phyloP scores from a whole-genome alignment of 768 basidiomycete species.

The Tulasnella sp. region DNA sequence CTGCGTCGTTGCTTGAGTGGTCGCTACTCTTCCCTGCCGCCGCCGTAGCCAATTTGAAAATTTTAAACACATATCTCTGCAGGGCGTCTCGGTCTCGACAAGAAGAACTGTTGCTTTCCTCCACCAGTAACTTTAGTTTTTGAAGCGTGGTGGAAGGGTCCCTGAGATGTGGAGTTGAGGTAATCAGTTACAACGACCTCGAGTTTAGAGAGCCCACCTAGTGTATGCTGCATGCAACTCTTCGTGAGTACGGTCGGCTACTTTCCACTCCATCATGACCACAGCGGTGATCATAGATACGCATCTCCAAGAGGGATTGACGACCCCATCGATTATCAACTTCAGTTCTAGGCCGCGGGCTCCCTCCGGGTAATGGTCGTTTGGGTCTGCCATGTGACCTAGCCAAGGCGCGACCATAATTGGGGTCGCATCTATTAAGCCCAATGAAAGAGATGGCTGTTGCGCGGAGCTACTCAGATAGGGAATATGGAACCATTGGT shows the following conservation, averaged over 20 bases:
- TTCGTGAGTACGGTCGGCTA: too few species aligned
- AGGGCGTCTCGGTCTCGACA: not conserved
- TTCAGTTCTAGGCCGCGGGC: not conserved
- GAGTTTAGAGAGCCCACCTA: not conserved
- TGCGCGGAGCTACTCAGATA: too few species aligned
- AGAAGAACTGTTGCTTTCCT: not conserved
- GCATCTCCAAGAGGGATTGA: not conserved
- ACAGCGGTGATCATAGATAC: not conserved
- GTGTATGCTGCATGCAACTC: not conserved
- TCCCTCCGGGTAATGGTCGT: not conserved
- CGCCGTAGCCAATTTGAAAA: not conserved
- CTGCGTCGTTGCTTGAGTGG: too few species aligned
- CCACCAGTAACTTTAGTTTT: not conserved
- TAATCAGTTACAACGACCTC: not conserved
- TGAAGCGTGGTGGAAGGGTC: not conserved
- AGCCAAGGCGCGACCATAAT: not conserved
- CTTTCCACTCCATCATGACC: not conserved
- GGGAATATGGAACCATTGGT: too few species aligned
- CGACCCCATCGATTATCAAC: not conserved
- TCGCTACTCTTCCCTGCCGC: not conserved
- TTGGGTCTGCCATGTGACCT: not conserved
- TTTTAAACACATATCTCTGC: not conserved
- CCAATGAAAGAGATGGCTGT: not conserved
- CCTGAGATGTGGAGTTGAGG: not conserved
- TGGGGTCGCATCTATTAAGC: not conserved